A percentile compares a stretch with the other conserved stretches of the same genome.
phyloP scores from a whole-genome alignment of 495 filamentous ascomycete species.

The Podospora didyma region DNA sequence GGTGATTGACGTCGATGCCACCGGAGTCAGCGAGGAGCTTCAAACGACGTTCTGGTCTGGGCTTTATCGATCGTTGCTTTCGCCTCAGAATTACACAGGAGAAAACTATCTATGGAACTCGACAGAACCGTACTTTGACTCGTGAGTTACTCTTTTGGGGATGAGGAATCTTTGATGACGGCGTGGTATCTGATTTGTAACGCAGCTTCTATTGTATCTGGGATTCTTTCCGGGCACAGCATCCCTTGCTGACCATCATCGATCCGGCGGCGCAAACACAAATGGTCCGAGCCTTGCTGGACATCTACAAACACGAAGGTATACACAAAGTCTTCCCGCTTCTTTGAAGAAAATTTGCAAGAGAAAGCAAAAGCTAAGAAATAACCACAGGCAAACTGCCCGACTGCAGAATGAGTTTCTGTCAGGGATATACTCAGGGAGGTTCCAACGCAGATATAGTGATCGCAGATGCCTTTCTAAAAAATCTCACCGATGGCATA shows the following conservation, averaged over 20 bases:
- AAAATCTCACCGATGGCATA: constrained; percentile 55
- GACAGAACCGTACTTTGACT: constrained; percentile 71
- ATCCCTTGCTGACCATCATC: constrained; percentile 63
- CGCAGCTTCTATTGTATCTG: constrained; percentile 65
- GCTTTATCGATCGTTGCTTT: constrained; percentile 60
- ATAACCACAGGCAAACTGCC: constrained; percentile 44
- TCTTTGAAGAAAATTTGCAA: neutral
- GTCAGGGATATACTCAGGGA: constrained; percentile 67
- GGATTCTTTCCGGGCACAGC: constrained; percentile 69
- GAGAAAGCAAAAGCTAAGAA: neutral
- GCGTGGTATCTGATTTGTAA: constrained; percentile 3
- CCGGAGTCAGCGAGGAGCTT: constrained; percentile 50
- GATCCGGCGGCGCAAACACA: constrained; percentile 61
- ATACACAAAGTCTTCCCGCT: constrained; percentile 7
- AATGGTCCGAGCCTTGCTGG: constrained; percentile 64
- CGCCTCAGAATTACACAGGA: constrained; percentile 70
- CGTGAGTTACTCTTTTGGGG: constrained; percentile 32
- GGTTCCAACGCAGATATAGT: constrained; percentile 73
- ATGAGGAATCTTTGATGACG: constrained; percentile 7
- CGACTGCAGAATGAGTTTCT: constrained; percentile 57
- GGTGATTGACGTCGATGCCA: constrained; percentile 50
- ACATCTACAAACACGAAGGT: constrained; percentile 65
- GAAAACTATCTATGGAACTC: constrained; percentile 71
- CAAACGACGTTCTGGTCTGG: constrained; percentile 66
- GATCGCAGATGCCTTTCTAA: constrained; percentile 63